phyloP scores from a whole-genome alignment of 192 early-diverging fungal genomes.

The Coemansia furcata region DNA sequence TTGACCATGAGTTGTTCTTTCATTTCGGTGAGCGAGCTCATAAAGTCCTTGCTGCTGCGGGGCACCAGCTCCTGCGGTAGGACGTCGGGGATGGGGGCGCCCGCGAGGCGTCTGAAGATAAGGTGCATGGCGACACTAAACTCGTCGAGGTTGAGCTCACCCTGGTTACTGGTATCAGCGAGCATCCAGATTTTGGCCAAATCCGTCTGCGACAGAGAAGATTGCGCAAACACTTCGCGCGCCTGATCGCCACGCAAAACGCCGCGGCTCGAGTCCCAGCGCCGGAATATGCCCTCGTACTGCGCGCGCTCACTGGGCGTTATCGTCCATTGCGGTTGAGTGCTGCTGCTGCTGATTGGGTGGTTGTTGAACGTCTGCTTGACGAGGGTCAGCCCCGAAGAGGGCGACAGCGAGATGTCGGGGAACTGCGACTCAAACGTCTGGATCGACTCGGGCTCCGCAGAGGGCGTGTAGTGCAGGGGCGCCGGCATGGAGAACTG shows the following conservation, averaged over 20 bases:
- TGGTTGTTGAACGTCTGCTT: constrained; percentile 28
- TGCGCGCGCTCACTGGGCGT: constrained; percentile 24
- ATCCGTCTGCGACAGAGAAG: constrained; percentile 51
- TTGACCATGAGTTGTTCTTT: constrained; percentile 50
- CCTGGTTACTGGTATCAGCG: constrained; percentile 53
- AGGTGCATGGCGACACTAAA: constrained; percentile 98
- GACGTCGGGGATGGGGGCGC: constrained; percentile 71
- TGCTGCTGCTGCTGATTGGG: not conserved
- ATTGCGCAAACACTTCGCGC: constrained; percentile 60
- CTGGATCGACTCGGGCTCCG: constrained; percentile 14
- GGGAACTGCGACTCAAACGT: constrained; percentile 44
- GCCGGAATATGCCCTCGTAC: constrained; percentile 50
- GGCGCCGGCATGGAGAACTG: not conserved
- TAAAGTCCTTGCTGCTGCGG: constrained; percentile 78
- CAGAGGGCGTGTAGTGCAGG: no score
- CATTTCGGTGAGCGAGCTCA: constrained; percentile 55
- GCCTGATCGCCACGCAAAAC: constrained; percentile 58
- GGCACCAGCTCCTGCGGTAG: constrained; percentile 86
- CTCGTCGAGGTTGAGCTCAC: constrained; percentile 91
- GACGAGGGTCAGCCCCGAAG: constrained; percentile 23
- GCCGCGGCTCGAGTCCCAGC: constrained; percentile 53
- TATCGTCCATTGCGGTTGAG: constrained; percentile 34
- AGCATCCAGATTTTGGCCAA: constrained; percentile 58
- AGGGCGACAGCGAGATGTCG: constrained; percentile 21
- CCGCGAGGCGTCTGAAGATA: constrained; percentile 86